These are phyloP conservation scores for Mycothermus thermophilus DNA, from an alignment of 495 filamentous ascomycete species.

Conservation along the genomic window DNA sequence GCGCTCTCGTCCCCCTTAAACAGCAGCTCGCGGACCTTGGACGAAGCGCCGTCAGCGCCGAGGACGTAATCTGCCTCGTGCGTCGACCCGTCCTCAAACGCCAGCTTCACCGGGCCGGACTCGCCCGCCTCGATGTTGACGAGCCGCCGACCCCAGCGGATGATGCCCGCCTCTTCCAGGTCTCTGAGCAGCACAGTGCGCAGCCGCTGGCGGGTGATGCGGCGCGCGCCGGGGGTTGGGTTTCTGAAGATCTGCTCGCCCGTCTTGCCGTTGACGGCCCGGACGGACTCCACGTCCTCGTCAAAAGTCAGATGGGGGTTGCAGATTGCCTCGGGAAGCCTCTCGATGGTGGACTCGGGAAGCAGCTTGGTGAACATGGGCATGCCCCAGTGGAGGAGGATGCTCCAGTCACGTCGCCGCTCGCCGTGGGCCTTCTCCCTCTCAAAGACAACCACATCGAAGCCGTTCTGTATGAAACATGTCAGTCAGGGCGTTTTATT, in stretches of 20 bases:
- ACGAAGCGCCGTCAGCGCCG: conserved; percentile 36
- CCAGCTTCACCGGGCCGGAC: conserved; percentile 38
- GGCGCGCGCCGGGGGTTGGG: conserved; percentile 27
- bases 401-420: conserved; percentile 43
- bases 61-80: conserved; percentile 22
- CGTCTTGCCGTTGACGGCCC: conserved; percentile 33
- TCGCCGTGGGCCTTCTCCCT: conserved; percentile 22
- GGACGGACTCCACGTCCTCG: conserved; percentile 23
- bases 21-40: conserved; percentile 24
- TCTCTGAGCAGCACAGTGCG: conserved; percentile 19
- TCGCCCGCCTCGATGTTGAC: conserved; percentile 29
- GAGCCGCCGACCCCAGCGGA: conserved; percentile 18
- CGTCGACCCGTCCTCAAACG: conserved; percentile 49
- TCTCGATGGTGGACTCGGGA: conserved; percentile 23
- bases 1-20: conserved; percentile 23
- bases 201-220: conserved; percentile 30
- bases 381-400: conserved; percentile 41
- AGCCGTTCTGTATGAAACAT: conserved; percentile 39
- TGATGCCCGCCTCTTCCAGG: conserved; percentile 9
- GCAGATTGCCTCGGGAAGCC: conserved; percentile 21
- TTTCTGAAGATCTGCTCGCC: conserved; percentile 30
- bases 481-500: too few relatives aligned
- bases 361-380: conserved; percentile 18
- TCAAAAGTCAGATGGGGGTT: conserved; percentile 25
- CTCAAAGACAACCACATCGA: conserved; percentile 38